Evolutionary conservation across 2,329 filamentous ascomycete species (phyloP).

Genomic region (Colletotrichum graminicola): DNA sequence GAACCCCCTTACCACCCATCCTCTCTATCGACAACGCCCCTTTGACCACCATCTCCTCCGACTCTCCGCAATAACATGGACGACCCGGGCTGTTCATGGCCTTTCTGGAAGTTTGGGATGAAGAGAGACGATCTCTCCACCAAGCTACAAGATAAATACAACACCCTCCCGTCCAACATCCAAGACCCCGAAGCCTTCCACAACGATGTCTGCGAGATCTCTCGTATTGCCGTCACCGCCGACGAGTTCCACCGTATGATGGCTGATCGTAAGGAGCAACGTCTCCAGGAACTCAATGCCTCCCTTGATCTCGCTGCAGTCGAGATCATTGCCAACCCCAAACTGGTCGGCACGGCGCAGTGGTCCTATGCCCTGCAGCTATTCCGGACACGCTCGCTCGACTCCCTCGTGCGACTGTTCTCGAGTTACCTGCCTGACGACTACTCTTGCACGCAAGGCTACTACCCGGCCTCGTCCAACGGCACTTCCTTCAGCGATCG

Average conservation of each 20-base stretch:
- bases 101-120: constrained; percentile 73
- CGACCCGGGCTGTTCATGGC: constrained; percentile 66
- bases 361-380: constrained; percentile 71
- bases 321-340: constrained; percentile 71
- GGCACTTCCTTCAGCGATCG: constrained; percentile 55
- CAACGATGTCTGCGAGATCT: constrained; percentile 71
- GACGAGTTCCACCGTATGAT: constrained; percentile 68
- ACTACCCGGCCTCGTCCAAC: constrained; percentile 49
- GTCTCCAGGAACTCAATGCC: constrained; percentile 67
- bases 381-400: constrained; percentile 69
- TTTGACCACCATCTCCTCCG: not conserved
- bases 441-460: constrained; percentile 58
- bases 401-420: constrained; percentile 72
- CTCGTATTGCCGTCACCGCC: constrained; percentile 61
- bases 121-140: constrained; percentile 70
- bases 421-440: constrained; percentile 68
- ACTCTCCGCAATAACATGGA: constrained; percentile 59
- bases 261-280: constrained; percentile 65
- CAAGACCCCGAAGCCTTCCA: constrained; percentile 72
- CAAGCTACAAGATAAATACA: constrained; percentile 70
- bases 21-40: constrained; percentile 10
- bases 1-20: constrained; percentile 13
- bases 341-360: constrained; percentile 69
- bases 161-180: constrained; percentile 67
- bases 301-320: constrained; percentile 69